phyloP scores from a whole-genome alignment of 192 early-diverging fungal species.

The Podochytrium sp. region DNA sequence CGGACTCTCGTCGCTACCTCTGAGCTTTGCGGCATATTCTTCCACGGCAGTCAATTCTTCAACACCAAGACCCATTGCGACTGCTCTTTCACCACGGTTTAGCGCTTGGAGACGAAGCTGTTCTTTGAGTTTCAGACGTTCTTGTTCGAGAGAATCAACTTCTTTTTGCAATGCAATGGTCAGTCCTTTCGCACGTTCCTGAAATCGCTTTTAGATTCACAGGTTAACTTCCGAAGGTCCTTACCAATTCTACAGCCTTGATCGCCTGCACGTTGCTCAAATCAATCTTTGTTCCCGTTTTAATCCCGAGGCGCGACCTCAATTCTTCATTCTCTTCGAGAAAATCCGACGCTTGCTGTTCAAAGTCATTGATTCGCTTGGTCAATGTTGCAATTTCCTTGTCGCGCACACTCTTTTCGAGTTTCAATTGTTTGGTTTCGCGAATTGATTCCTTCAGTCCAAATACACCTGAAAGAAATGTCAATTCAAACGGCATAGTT shows the following conservation, averaged over 20 bases:
- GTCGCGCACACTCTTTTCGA: conserved; percentile 39
- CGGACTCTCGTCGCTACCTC: conserved; percentile 29
- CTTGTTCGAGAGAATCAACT: conserved; percentile 57
- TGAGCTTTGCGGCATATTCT: conserved; percentile 50
- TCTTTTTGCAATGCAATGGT: conserved; percentile 47
- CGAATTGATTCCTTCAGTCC: conserved; percentile 52
- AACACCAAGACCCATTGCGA: conserved; percentile 50
- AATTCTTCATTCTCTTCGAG: conserved; percentile 55
- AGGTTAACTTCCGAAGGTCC: background rate
- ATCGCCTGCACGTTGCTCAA: conserved; percentile 43
- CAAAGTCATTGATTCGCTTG: conserved; percentile 46
- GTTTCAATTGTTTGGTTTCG: conserved; percentile 53
- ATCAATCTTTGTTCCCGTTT: conserved; percentile 45
- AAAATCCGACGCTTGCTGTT: conserved; percentile 47
- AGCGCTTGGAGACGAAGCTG: conserved; percentile 46
- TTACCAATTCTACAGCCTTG: conserved; percentile 48
- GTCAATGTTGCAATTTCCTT: conserved; percentile 47
- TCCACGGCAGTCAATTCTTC: conserved; percentile 54
- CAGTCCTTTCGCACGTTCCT: conserved; percentile 48
- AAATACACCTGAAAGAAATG: conserved; percentile 37
- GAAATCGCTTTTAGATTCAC: background rate
- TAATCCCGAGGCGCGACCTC: conserved; percentile 33
- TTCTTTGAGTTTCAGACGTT: conserved; percentile 52
- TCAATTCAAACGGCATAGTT: background rate
- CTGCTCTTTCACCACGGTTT: conserved; percentile 45